Conservation (phyloP, 1,284 basidiomycete species). For the Gymnopus androsaceus region DNA sequence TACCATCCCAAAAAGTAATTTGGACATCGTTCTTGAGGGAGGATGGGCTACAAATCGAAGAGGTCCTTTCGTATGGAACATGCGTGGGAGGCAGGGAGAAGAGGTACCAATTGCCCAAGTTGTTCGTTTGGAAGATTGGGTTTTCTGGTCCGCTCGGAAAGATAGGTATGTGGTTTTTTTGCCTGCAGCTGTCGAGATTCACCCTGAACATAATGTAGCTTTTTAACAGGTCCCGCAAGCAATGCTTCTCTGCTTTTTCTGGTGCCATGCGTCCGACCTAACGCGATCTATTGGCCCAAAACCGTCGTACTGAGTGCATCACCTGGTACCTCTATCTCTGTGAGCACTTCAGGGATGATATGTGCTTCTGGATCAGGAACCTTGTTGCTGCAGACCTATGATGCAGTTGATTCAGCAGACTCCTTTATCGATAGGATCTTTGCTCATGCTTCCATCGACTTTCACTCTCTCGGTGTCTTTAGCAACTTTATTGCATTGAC, state of each 20-base stretch:
- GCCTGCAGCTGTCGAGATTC: not conserved
- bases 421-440: slow-evolving; percentile 20
- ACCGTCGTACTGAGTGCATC: slow-evolving; percentile 36
- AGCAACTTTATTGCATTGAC: slow-evolving; percentile 18
- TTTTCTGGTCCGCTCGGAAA: slow-evolving; percentile 33
- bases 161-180: slow-evolving; percentile 26
- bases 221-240: not conserved
- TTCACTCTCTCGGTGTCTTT: slow-evolving; percentile 14
- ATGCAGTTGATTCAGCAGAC: slow-evolving; percentile 12
- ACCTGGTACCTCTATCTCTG: slow-evolving; percentile 26
- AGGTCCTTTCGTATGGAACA: slow-evolving; percentile 17
- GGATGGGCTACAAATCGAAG: slow-evolving; percentile 30
- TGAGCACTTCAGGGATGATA: slow-evolving; percentile 31
- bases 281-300: slow-evolving; percentile 24
- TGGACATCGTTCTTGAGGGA: slow-evolving; percentile 25
- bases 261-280: slow-evolving; percentile 26
- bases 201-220: not conserved
- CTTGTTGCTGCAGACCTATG: slow-evolving; percentile 24
- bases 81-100: slow-evolving; percentile 13
- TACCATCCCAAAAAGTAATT: slow-evolving; percentile 19
- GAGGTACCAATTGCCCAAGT: slow-evolving; percentile 27
- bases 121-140: slow-evolving; percentile 28
- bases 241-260: slow-evolving; percentile 29
- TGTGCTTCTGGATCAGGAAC: slow-evolving; percentile 31
- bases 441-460: slow-evolving; percentile 18